Percentiles rank a stretch among this genome's conserved stretches.
Evolutionary conservation across 78 protist species (phyloP).

Genomic region (Chrysochromulina tobinii): DNA sequence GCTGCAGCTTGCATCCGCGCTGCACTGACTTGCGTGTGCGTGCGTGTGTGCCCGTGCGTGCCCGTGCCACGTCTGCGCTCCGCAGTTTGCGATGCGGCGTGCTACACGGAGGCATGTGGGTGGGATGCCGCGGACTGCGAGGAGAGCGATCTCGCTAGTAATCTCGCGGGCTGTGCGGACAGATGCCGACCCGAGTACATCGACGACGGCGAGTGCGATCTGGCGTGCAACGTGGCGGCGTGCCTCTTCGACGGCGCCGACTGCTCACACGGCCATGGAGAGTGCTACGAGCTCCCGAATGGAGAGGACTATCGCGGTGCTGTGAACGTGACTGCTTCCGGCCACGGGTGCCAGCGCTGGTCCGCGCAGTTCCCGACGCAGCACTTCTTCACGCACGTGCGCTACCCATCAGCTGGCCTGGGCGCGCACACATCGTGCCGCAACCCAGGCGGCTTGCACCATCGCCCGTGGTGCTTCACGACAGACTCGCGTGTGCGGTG

Average conservation of each 20-base stretch:
- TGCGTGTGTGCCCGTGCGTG: too few relatives aligned
- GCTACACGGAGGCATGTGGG: too few relatives aligned
- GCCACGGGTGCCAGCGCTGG: constrained; percentile 22
- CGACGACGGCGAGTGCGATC: neutral
- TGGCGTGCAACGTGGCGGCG: neutral
- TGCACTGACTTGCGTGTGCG: too few relatives aligned
- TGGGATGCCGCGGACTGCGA: too few relatives aligned
- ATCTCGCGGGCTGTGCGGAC: too few relatives aligned
- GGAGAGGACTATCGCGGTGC: constrained; percentile 16
- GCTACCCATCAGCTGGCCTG: neutral
- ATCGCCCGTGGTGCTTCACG: neutral
- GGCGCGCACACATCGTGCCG: constrained; percentile 40
- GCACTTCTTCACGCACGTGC: neutral
- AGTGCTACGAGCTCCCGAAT: neutral
- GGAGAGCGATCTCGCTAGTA: too few relatives aligned
- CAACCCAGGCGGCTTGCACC: constrained; percentile 18
- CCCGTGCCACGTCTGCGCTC: too few relatives aligned
- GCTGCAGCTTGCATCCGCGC: too few relatives aligned
- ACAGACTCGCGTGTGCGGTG: neutral
- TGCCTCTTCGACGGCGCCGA: neutral
- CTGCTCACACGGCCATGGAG: neutral
- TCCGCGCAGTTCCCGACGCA: neutral
- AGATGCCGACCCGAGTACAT: neutral
- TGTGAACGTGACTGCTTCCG: neutral
- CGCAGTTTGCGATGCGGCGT: too few relatives aligned